Base-by-base conservation (phyloP, 2,329 filamentous ascomycete genomes). In the Penicillium paneum region DNA sequence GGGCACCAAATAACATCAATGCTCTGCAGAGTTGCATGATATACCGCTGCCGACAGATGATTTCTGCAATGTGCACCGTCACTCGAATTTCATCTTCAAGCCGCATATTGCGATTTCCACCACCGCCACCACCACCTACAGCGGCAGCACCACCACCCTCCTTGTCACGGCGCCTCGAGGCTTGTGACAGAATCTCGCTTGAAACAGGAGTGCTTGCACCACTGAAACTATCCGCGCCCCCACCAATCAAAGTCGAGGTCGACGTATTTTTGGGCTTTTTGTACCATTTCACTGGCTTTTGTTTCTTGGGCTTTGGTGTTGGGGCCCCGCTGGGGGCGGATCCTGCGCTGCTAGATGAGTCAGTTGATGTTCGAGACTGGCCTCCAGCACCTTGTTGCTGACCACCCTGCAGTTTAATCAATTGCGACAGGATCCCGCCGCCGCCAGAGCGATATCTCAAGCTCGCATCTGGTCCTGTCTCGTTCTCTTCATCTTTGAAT, bases 1-100 rank as follows among this genome's bases (percentile, higher is more conserved):
- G 92, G 0, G 92, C 92, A n/a, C 92, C 92, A 60, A 90, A 96
- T 66, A 84, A 79, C 91, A 97, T 96, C 54, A 96, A 76, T 1
- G 89, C 89, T 43, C 85, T 83, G 68, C 91, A 96, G 35, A 97
- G 82, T 72, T 90, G 91, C 56, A 92, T 81, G 15, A 97, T 81
- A 69, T 95, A 96, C 46, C 84, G 83, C 63, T 96, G 91, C 4
- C 91, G 84, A 51, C 86, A 85, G 26, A 96, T 81, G 15, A 88
- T 92, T 55, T 84, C 81, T 17, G 81, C 82, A 57, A 86, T 81
- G 65, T 85, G 82, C 5, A 82, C 76, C 5, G 81, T 83, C 55
- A 85, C 83, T 55, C 78, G 76, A 55, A 82, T 79, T 57, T 83
- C 78, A 29, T 83, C 77, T 44, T 72, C 70, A 3, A 68, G 49